phyloP scores from a whole-genome alignment of 257 asterid species.

The Salvia miltiorrhiza region DNA sequence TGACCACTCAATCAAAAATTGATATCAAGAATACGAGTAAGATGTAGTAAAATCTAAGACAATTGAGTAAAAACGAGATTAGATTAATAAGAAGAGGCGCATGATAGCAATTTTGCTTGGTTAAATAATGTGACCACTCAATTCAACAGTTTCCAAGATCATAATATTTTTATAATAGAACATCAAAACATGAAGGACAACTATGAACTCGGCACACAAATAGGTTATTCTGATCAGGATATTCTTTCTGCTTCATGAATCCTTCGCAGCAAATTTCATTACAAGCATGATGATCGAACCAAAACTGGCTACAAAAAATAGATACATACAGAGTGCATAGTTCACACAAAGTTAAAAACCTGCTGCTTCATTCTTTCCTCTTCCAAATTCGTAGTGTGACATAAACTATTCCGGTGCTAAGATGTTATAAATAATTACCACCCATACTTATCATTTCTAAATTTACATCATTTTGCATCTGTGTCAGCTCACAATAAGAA shows the following conservation, averaged over 20 bases:
- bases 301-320: not conserved
- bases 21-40: not conserved
- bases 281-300: not conserved
- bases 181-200: not conserved
- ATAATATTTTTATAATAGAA: too few species aligned
- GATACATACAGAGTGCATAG: not conserved
- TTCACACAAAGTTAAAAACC: not conserved
- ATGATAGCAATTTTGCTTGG: constrained; percentile 1
- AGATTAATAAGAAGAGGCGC: not conserved
- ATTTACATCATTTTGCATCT: not conserved
- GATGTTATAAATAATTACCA: not conserved
- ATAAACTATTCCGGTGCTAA: constrained; percentile 5
- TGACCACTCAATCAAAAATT: not conserved
- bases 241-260: not conserved
- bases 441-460: constrained; percentile 8
- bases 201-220: not conserved
- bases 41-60: not conserved
- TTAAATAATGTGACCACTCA: not conserved
- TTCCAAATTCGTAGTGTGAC: not conserved
- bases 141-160: not conserved
- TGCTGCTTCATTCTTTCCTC: not conserved
- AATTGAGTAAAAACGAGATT: not conserved
- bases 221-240: not conserved
- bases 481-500: constrained; percentile 18
- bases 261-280: not conserved